Evolutionary conservation across 1,284 basidiomycete species (phyloP), one percentile per base, ranked within the genome.

Genomic region (Cutaneotrichosporon sp.): DNA sequence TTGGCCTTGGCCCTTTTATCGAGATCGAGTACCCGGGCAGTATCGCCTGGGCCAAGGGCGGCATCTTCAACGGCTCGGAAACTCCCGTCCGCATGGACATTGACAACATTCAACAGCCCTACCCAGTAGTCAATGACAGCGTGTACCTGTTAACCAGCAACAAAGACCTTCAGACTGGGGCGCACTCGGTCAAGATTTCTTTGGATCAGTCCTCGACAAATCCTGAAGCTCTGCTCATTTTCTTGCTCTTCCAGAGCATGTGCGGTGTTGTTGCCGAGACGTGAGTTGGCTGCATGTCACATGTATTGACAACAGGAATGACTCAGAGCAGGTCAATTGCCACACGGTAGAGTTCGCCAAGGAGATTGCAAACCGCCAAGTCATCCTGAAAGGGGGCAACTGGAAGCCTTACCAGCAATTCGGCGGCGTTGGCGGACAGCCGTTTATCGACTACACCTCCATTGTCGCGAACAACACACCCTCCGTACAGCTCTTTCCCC

Each of bases 381-480:
- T 56, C 38, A 56, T 42, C 36, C 14, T 42, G 18, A 16, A 34
- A 11, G 36, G 36, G 5, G 16, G 11, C 26, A 14, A 7, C 36
- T 46, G 55, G 38, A 10, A 10, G 5, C 36, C 22, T 26, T 26
- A 14, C 21, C 55, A 56, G 55, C 40, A n/a, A 5, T 56, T 40
- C 18, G 55, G 55, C 32, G 55, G 55, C 32, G 8, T 21, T 5
- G 21, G 9, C 14, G 55, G 55, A 2, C 55, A 56, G 22, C 38
- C 55, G 2, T 2, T 26, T 1, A 42, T 56, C 11, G 36, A 40
- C 55, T 56, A 42, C 38, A 22, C 55, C 13, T 26, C 55, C 13
- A 42, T 56, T 9, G 21, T 42, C 4, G 55, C 22, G 32, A 30
- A 40, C 55, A 56, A 56, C 55, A 42, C 55, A 22, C 55, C 55